A percentile compares a stretch with the other conserved stretches of the same genome.
Evolutionary conservation across 805 yeast species (phyloP).

Genomic region (Dipodascus albidus): DNA sequence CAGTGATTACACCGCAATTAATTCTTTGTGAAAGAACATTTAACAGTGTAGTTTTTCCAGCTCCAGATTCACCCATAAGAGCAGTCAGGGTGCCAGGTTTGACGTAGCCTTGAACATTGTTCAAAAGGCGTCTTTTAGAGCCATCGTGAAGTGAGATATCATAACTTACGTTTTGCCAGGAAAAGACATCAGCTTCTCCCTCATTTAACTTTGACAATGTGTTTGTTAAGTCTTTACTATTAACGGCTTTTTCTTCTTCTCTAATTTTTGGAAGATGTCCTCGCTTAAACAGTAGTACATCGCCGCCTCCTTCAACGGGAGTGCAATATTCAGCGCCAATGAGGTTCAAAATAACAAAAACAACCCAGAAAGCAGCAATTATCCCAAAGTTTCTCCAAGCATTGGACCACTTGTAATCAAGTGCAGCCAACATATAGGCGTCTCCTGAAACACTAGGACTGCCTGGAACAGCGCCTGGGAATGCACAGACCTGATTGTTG

Average conservation of each 20-base stretch:
- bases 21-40: constrained; percentile 65
- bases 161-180: constrained; percentile 54
- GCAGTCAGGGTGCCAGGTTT: constrained; percentile 77
- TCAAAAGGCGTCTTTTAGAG: constrained; percentile 28
- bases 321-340: constrained; percentile 25
- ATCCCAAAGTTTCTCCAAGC: constrained; percentile 78
- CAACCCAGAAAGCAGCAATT: constrained; percentile 38
- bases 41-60: constrained; percentile 71
- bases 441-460: constrained; percentile 44
- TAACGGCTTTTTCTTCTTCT: constrained; percentile 18
- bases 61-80: constrained; percentile 80
- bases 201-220: constrained; percentile 8
- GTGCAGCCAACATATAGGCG: constrained; percentile 38
- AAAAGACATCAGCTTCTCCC: constrained; percentile 38
- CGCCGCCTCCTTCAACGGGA: constrained; percentile 23
- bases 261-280: constrained; percentile 25
- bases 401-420: constrained; percentile 42
- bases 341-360: constrained; percentile 23
- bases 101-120: constrained; percentile 57
- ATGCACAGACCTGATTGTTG: constrained; percentile 41
- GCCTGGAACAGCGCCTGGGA: constrained; percentile 52
- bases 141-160: constrained; percentile 35
- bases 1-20: constrained; percentile 58
- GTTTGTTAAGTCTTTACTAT: constrained; percentile 19
- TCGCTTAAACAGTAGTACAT: constrained; percentile 22